Conservation (phyloP, 805 yeast species). For the Wickerhamomyces kurtzmanii region DNA sequence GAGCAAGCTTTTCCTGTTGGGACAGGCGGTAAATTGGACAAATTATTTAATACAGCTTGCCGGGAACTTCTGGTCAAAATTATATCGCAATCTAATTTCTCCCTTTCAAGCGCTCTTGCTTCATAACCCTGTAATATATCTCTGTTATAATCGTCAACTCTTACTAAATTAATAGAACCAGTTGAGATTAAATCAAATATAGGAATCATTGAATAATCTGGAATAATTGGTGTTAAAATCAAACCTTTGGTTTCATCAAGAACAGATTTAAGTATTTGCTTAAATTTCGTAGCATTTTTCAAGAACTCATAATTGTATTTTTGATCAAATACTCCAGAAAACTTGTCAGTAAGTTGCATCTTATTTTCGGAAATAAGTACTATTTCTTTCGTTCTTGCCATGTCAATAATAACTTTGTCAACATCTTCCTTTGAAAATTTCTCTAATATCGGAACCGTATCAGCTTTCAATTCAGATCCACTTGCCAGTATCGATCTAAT, state of each 20-base stretch:
- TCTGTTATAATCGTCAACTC: constrained; percentile 46
- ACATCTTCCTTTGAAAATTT: constrained; percentile 40
- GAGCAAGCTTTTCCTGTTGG: constrained; percentile 58
- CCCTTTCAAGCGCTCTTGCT: constrained; percentile 65
- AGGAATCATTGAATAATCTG: constrained; percentile 54
- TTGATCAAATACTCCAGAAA: constrained; percentile 14
- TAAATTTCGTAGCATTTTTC: constrained; percentile 35
- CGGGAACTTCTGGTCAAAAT: constrained; percentile 20
- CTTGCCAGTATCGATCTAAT: constrained; percentile 24
- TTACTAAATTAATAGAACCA: constrained; percentile 28
- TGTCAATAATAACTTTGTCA: constrained; percentile 28
- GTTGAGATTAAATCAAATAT: constrained; percentile 45
- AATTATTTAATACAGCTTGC: constrained; percentile 4
- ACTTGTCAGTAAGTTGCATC: constrained; percentile 13
- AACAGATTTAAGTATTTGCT: constrained; percentile 29
- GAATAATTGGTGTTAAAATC: constrained; percentile 40
- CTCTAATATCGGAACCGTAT: constrained; percentile 21
- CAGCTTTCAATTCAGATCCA: constrained; percentile 15
- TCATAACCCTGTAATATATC: constrained; percentile 54
- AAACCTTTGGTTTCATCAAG: constrained; percentile 40
- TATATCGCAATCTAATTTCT: constrained; percentile 56
- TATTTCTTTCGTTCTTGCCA: constrained; percentile 45
- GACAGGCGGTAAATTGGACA: constrained; percentile 23
- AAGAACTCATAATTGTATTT: constrained; percentile 27
- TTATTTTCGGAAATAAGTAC: constrained; percentile 38